phyloP scores from a whole-genome alignment of 768 basidiomycete genomes.

The Russula foetens region DNA sequence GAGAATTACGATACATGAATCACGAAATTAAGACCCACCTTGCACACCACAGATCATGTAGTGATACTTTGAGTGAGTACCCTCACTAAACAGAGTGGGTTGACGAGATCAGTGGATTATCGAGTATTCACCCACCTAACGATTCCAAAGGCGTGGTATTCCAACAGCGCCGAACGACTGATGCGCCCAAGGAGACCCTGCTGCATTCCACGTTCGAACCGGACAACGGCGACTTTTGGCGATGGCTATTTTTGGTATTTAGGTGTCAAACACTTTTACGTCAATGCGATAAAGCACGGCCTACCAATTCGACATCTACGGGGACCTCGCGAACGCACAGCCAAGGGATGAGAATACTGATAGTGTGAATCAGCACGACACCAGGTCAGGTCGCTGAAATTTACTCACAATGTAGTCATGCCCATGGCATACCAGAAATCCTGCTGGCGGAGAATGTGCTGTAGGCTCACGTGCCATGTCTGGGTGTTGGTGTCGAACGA shows the following conservation, averaged over 20 bases:
- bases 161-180: conserved; percentile 33
- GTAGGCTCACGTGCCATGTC: conserved; percentile 29
- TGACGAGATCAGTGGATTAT: background rate
- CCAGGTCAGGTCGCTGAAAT: background rate
- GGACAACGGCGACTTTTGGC: conserved; percentile 34
- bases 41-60: conserved; percentile 40
- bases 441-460: no score
- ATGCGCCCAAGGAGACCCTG: conserved; percentile 38
- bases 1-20: background rate
- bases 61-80: conserved; percentile 34
- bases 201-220: conserved; percentile 38
- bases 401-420: conserved; percentile 34
- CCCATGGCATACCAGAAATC: conserved; percentile 36
- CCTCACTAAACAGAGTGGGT: conserved; percentile 27
- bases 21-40: conserved; percentile 16
- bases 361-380: background rate
- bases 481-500: conserved; percentile 30
- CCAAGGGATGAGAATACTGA: conserved; percentile 34
- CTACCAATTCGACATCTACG: conserved; percentile 36
- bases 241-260: conserved; percentile 28
- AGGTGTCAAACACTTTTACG: no score
- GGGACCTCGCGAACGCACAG: conserved; percentile 32
- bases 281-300: conserved; percentile 5
- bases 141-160: conserved; percentile 40
- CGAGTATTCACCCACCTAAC: conserved; percentile 25